Conservation (phyloP, 192 early-diverging fungal genomes). For the Backusella sp. region DNA sequence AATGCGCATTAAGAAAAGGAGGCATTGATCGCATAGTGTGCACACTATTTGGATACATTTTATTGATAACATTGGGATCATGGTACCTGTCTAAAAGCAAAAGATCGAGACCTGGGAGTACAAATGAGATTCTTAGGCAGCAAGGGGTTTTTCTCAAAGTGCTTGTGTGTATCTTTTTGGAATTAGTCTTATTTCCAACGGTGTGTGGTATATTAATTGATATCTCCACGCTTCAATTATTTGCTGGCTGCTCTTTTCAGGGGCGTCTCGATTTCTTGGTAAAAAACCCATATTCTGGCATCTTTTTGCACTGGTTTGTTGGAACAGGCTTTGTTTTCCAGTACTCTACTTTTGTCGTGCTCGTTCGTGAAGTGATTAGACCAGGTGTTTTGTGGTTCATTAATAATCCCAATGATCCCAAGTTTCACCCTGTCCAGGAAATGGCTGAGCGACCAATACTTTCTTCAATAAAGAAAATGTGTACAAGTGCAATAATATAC, state of each 20-base stretch:
- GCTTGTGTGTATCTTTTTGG: slow-evolving; percentile 80
- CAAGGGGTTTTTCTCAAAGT: slow-evolving; percentile 68
- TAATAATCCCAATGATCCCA: slow-evolving; percentile 91
- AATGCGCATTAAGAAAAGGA: slow-evolving; percentile 43
- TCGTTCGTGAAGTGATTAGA: slow-evolving; percentile 79
- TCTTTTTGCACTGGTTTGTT: slow-evolving; percentile 85
- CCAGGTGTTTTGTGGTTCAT: slow-evolving; percentile 98
- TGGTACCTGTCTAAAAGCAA: slow-evolving; percentile 50
- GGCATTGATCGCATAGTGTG: slow-evolving; percentile 55
- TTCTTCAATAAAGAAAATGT: slow-evolving; percentile 80
- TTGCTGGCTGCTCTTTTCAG: slow-evolving; percentile 50
- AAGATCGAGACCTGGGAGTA: slow-evolving; percentile 38
- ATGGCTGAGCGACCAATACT: slow-evolving; percentile 77
- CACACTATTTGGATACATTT: slow-evolving; percentile 60
- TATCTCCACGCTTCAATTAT: slow-evolving; percentile 75
- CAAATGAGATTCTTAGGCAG: slow-evolving; percentile 38
- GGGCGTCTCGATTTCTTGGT: slow-evolving; percentile 56
- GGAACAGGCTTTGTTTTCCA: slow-evolving; percentile 95
- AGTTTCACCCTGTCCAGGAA: slow-evolving; percentile 91
- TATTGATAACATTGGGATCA: slow-evolving; percentile 46
- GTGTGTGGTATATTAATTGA: slow-evolving; percentile 87
- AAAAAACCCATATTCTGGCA: slow-evolving; percentile 57
- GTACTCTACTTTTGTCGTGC: slow-evolving; percentile 80
- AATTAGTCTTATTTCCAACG: slow-evolving; percentile 84
- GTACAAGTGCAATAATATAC: slow-evolving; percentile 81